Conservation (phyloP, 805 yeast genomes). For the Lipomyces oligophaga region DNA sequence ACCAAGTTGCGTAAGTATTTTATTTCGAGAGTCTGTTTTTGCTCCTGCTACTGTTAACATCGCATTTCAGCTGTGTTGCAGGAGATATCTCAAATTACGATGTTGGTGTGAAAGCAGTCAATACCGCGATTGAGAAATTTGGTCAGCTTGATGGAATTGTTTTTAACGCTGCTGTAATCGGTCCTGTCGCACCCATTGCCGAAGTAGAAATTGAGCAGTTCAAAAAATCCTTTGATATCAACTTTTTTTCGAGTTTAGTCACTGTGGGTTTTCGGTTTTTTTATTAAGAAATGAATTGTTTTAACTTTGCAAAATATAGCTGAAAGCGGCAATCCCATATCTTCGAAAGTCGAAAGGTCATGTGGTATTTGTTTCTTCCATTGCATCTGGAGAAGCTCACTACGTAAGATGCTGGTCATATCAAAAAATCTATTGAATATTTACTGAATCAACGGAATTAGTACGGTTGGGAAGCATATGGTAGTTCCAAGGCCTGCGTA, state of each 20-base stretch:
- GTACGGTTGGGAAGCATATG: conserved; percentile 87
- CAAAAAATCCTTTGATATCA: conserved; percentile 66
- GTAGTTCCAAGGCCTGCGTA: conserved; percentile 85
- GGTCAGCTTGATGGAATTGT: conserved; percentile 54
- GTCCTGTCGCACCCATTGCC: conserved; percentile 59
- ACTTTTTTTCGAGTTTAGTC: conserved; percentile 69
- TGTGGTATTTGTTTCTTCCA: conserved; percentile 77
- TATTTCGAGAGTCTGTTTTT: too few species aligned
- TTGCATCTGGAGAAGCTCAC: conserved; percentile 48
- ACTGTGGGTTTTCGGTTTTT: conserved; percentile 8
- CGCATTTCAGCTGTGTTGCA: conserved; percentile 35
- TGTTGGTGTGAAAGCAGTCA: conserved; percentile 41
- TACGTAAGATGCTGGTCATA: conserved; percentile 9
- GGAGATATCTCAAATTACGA: conserved; percentile 53
- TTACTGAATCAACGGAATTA: conserved; percentile 20
- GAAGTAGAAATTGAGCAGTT: conserved; percentile 55
- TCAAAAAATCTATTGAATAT: too few species aligned
- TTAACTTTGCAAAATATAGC: conserved; percentile 1
- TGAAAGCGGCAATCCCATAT: conserved; percentile 50
- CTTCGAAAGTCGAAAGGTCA: conserved; percentile 56
- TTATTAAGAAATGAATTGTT: neutral
- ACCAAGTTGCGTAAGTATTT: conserved; percentile 28
- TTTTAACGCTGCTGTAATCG: conserved; percentile 72
- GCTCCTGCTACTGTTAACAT: neutral
- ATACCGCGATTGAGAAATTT: conserved; percentile 44